A percentile compares a stretch with the other conserved stretches of the same genome.
These are phyloP conservation scores for Trichosporon ovoides DNA, from an alignment of 1,284 basidiomycete genomes.

Conservation along the genomic window DNA sequence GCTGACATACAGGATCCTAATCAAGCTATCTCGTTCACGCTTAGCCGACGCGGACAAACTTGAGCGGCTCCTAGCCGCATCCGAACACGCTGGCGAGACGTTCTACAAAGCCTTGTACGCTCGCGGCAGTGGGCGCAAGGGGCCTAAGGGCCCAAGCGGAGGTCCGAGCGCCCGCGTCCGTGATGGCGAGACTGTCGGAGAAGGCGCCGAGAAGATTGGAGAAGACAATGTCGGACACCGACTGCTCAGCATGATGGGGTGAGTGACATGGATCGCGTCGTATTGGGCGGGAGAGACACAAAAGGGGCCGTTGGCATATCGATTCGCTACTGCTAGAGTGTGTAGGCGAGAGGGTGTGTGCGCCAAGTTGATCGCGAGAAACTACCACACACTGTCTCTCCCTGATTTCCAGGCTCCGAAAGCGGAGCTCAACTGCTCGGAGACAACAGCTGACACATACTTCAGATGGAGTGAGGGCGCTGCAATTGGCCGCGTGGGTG, in stretches of 20 bases:
- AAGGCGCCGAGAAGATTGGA: constrained; percentile 45
- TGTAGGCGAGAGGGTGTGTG: no score
- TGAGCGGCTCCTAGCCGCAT: constrained; percentile 52
- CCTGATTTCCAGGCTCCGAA: neutral
- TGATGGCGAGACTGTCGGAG: constrained; percentile 47
- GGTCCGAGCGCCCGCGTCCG: constrained; percentile 33
- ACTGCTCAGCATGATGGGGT: constrained; percentile 48
- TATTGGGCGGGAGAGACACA: no score
- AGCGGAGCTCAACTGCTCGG: neutral
- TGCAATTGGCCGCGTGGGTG: constrained; percentile 42
- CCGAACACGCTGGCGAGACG: constrained; percentile 25
- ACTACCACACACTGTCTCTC: neutral
- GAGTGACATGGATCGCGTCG: constrained; percentile 9
- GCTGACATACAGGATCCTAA: constrained; percentile 57
- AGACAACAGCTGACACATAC: neutral
- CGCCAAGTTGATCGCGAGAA: no score
- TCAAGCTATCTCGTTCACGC: constrained; percentile 58
- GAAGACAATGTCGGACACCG: constrained; percentile 48
- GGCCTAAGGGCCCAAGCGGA: constrained; percentile 10
- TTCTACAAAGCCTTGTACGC: constrained; percentile 46
- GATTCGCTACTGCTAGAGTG: no score
- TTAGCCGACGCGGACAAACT: constrained; percentile 61
- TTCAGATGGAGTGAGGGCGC: constrained; percentile 46
- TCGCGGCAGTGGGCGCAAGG: constrained; percentile 1
- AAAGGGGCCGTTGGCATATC: no score